Evolutionary conservation across 2,329 filamentous ascomycete species (phyloP).

Genomic region (Fusarium sp.): DNA sequence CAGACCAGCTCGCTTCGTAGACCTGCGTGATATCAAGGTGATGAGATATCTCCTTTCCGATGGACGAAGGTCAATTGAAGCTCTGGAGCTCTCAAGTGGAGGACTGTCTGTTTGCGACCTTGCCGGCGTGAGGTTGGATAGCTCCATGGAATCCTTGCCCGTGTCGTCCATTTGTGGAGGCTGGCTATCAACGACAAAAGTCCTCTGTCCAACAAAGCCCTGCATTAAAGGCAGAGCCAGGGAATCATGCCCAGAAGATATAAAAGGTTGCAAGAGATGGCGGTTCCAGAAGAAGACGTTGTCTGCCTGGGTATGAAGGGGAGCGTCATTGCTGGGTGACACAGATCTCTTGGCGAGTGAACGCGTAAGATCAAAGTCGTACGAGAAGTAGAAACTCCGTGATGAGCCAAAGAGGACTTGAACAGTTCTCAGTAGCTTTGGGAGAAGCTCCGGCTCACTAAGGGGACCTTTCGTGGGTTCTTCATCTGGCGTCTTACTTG

Average conservation of each 20-base stretch:
- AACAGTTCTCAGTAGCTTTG: conserved; percentile 83
- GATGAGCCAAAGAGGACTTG: conserved; percentile 84
- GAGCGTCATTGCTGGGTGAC: conserved; percentile 46
- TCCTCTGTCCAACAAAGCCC: conserved; percentile 87
- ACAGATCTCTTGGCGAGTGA: conserved; percentile 54
- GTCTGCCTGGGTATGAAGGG: conserved; percentile 77
- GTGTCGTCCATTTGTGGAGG: conserved; percentile 62
- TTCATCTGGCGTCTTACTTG: conserved; percentile 51
- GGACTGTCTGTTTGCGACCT: conserved; percentile 41
- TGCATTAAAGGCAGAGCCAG: conserved; percentile 86
- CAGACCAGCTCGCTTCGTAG: conserved; percentile 82
- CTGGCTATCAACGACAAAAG: conserved; percentile 74
- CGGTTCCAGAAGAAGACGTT: conserved; percentile 91
- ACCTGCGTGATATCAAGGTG: conserved; percentile 91
- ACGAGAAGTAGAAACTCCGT: conserved; percentile 91
- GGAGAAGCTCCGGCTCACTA: conserved; percentile 65
- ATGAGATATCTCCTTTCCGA: conserved; percentile 72
- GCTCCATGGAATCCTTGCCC: conserved; percentile 57
- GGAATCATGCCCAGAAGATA: conserved; percentile 72
- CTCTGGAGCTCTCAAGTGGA: conserved; percentile 36
- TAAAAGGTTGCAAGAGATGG: conserved; percentile 75
- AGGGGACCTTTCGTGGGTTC: conserved; percentile 37
- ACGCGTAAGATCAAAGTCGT: conserved; percentile 90
- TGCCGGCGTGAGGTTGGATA: conserved; percentile 50
- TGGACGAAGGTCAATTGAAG: conserved; percentile 53